Percentiles rank a stretch among this genome's conserved stretches.
Evolutionary conservation across 192 early-diverging fungal genomes (phyloP).

Genomic region (Coemansia erecta): DNA sequence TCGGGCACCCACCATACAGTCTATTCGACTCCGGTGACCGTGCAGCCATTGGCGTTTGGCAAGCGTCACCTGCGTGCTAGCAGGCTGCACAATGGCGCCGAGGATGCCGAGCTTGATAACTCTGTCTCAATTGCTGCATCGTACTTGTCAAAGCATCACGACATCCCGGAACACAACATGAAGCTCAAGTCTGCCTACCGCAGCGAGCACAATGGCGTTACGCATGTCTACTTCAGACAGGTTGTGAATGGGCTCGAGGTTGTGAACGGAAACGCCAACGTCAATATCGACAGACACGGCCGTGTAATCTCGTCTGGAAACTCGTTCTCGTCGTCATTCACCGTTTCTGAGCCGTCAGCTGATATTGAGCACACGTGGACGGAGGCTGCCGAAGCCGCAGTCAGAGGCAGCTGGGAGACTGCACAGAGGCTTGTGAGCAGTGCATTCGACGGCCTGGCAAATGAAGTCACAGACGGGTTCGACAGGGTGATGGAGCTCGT

Average conservation of each 20-base stretch:
- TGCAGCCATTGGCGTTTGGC: constrained; percentile 14
- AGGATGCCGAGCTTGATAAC: constrained; percentile 24
- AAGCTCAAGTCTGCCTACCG: constrained; percentile 41
- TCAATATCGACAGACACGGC: constrained; percentile 45
- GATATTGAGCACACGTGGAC: constrained; percentile 14
- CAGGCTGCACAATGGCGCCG: constrained; percentile 8
- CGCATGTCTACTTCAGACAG: constrained; percentile 63
- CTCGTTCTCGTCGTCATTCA: constrained; percentile 11
- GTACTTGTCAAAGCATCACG: constrained; percentile 30
- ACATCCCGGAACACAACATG: constrained; percentile 25
- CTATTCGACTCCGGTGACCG: constrained; percentile 21
- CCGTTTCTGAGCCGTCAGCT: background rate
- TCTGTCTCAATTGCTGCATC: constrained; percentile 31
- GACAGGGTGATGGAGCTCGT: constrained; percentile 27
- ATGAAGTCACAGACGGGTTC: constrained; percentile 23
- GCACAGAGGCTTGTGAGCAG: constrained; percentile 29
- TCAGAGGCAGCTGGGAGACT: constrained; percentile 39
- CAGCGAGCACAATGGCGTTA: constrained; percentile 54
- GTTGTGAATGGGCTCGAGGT: constrained; percentile 52
- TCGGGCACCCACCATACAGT: constrained; percentile 36
- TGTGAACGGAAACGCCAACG: constrained; percentile 57
- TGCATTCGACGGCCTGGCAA: constrained; percentile 21
- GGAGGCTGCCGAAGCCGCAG: constrained; percentile 18
- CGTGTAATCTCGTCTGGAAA: constrained; percentile 26
- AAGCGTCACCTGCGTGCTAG: constrained; percentile 31